These are phyloP conservation scores for Vigna unguiculata DNA, from an alignment of 306 rosid species.

Conservation along the genomic window DNA sequence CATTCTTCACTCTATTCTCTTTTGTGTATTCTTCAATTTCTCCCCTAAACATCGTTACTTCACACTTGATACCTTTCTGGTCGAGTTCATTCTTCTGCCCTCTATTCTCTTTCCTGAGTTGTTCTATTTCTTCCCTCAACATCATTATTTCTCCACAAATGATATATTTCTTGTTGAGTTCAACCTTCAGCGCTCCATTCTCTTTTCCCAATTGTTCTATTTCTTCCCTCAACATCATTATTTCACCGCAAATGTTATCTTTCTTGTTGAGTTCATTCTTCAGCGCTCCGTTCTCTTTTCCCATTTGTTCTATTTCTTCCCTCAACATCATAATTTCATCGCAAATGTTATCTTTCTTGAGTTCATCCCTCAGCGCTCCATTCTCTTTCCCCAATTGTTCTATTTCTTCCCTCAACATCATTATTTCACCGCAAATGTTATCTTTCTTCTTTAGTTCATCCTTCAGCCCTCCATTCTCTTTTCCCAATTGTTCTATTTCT, in stretches of 20 bases:
- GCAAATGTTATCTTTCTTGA: background rate
- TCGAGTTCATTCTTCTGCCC: background rate
- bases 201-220: conserved; percentile 55
- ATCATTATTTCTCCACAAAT: conserved; percentile 48
- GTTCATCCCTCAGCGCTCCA: conserved; percentile 36
- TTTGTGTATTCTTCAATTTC: conserved; percentile 46
- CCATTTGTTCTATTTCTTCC: conserved; percentile 57
- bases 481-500: conserved; percentile 54
- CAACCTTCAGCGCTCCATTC: conserved; percentile 45
- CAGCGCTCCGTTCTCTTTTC: conserved; percentile 53
- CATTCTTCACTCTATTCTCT: conserved; percentile 52
- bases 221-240: background rate
- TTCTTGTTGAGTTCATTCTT: conserved; percentile 60
- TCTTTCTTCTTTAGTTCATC: conserved; percentile 63
- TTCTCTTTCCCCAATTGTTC: conserved; percentile 58
- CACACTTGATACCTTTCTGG: conserved; percentile 58
- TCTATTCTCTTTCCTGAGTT: conserved; percentile 58
- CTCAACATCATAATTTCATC: conserved; percentile 46
- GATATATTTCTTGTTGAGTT: conserved; percentile 4
- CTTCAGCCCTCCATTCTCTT: conserved; percentile 52
- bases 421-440: conserved; percentile 35
- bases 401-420: conserved; percentile 48
- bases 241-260: conserved; percentile 44
- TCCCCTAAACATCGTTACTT: conserved; percentile 24
- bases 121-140: conserved; percentile 58